Evolutionary conservation across 805 yeast species (phyloP), one percentile per base, ranked within the genome.

Genomic region (Saturnispora bothae): DNA sequence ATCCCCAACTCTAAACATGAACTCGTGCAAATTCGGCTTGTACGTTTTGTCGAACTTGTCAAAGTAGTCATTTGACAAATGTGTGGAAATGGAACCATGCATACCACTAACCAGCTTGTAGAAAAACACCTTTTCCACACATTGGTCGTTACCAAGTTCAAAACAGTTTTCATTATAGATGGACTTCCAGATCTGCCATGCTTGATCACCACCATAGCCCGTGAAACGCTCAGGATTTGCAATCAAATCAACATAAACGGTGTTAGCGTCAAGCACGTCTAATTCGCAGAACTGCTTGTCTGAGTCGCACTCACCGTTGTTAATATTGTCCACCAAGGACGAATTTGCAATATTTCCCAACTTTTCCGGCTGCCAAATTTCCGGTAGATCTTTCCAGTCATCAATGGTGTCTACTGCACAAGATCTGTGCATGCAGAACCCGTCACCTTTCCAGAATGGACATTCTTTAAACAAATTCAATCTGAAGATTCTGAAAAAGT

Each of bases 191-290:
- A 92, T 84, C 54, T 81, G 85, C 48, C 79, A 76, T 17, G 96
- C 84, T 52, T 92, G 95, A 36, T 78, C 76, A 22, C 98, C 98
- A 23, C 86, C 82, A 53, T 92, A 92, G 0, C 98, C 98, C 0
- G 98, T 94, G 63, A 83, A 92, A 51, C 97, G 68, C 59, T 92
- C 99, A 1, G 95, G 96, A 53, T 94, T 94, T 39, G 82, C 83
- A 16, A 79, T 66, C 40, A 92, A 68, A 51, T 88, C 85, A 21
- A 92, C 95, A 50, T 80, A 79, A 1, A 85, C 96, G 39, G 86
- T 77, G 43, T 76, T 71, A 49, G 75, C 74, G 47, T 70, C 73
- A 33, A 71, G 68, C 1, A 41, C 47, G 49, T 76, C 83, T 28
- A 78, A 60, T 53, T 78, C 83, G 52, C 83, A 77, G 61, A 80